phyloP scores from a whole-genome alignment of 2,329 filamentous ascomycete genomes.

The Venturia aucupariae region DNA sequence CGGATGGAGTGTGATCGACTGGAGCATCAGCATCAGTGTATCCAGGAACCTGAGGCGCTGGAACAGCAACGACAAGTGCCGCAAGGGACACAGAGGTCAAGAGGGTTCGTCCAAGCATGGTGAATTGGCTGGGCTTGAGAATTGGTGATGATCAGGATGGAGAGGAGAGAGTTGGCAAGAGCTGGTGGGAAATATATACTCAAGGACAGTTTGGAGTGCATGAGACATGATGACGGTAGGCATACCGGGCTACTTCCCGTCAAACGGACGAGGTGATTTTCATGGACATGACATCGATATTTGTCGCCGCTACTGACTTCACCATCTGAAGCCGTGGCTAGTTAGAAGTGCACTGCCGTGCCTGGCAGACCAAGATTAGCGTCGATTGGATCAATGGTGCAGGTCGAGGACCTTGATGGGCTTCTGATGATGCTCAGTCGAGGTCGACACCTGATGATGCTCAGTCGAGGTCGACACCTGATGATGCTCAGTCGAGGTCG shows the following conservation, averaged over 20 bases:
- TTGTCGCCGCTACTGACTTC: background rate
- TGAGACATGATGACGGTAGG: background rate
- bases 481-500: no score
- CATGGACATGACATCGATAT: background rate
- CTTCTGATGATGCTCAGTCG: no score
- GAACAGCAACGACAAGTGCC: constrained; percentile 25
- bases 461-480: no score
- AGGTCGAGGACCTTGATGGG: no score
- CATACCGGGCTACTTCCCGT: background rate
- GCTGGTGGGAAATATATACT: background rate
- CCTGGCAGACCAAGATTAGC: background rate
- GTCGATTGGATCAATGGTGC: background rate
- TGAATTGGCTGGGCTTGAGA: background rate
- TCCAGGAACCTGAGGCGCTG: constrained; percentile 34
- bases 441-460: no score
- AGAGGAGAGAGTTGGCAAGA: background rate
- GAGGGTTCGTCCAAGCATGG: background rate
- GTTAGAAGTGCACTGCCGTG: no score
- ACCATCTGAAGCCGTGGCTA: background rate
- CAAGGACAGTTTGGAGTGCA: background rate
- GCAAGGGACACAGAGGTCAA: constrained; percentile 20
- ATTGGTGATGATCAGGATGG: background rate
- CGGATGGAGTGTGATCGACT: constrained; percentile 28
- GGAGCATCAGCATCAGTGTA: constrained; percentile 38
- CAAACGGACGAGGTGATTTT: background rate